A percentile compares a stretch with the other conserved stretches of the same genome.
phyloP scores from a whole-genome alignment of 495 filamentous ascomycete genomes.

The Hamigera avellanea region DNA sequence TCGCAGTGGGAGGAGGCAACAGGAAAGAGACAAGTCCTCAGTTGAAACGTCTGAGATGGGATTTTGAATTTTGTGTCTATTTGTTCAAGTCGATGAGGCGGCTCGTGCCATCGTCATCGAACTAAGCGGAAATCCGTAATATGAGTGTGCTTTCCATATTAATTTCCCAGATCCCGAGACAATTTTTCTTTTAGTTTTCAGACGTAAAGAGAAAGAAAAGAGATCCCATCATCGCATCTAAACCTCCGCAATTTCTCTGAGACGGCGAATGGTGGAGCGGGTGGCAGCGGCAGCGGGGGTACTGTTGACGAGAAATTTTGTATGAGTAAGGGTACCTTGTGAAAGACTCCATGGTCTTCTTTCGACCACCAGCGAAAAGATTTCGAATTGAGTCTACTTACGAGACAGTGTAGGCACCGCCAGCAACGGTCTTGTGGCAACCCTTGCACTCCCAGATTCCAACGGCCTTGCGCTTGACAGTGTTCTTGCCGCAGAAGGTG shows the following conservation, averaged over 20 bases:
- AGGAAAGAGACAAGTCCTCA: background rate
- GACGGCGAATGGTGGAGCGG: conserved; percentile 91
- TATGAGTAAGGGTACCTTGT: too few species aligned
- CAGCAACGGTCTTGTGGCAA: conserved; percentile 90
- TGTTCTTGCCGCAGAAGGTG: conserved; percentile 94
- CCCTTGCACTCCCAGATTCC: conserved; percentile 96
- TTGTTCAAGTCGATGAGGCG: conserved; percentile 6
- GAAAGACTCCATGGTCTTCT: too few species aligned
- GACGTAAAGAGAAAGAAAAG: conserved; percentile 29
- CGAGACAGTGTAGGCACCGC: conserved; percentile 94
- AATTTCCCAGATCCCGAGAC: conserved; percentile 20
- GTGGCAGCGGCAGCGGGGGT: conserved; percentile 94
- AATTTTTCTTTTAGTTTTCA: conserved; percentile 34
- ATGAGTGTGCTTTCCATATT: conserved; percentile 9
- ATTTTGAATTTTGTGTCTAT: conserved; percentile 13
- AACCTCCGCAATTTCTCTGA: conserved; percentile 96
- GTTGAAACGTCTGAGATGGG: conserved; percentile 8
- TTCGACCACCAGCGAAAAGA: too few species aligned
- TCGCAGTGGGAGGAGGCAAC: too few species aligned
- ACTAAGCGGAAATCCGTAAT: conserved; percentile 6
- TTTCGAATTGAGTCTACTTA: conserved; percentile 43
- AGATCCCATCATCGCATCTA: conserved; percentile 46
- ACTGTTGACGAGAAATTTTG: conserved; percentile 36
- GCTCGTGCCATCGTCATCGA: conserved; percentile 7
- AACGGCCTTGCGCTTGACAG: conserved; percentile 81